A percentile compares a stretch with the other conserved stretches of the same genome.
Evolutionary conservation across 371 early-diverging fungal species (phyloP).

Genomic region (Synchytrium microbalum): DNA sequence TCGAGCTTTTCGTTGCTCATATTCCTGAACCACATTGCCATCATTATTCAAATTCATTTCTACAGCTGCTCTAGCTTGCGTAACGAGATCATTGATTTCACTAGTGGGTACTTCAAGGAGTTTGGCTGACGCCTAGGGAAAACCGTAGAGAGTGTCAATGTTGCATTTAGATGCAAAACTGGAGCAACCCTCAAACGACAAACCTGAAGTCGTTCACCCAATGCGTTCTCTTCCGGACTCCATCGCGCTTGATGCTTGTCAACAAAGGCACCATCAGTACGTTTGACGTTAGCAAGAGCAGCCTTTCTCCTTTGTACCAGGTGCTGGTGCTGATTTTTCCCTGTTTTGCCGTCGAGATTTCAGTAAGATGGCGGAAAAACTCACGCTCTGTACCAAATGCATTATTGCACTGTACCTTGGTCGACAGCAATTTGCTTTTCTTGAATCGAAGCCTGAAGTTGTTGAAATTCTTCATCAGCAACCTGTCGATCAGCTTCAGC

Average conservation of each 20-base stretch:
- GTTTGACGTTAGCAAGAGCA: too few relatives aligned
- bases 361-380: background rate
- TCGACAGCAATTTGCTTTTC: background rate
- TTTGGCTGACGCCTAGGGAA: too few relatives aligned
- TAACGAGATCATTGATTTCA: background rate
- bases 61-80: background rate
- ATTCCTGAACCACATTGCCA: background rate
- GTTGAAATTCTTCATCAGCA: background rate
- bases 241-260: too few relatives aligned
- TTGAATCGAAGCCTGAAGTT: background rate
- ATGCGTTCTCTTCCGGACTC: too few relatives aligned
- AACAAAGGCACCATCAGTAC: too few relatives aligned
- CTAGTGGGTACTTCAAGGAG: background rate
- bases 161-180: too few relatives aligned
- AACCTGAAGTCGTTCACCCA: too few relatives aligned
- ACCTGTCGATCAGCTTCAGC: background rate
- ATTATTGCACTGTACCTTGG: background rate
- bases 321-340: too few relatives aligned
- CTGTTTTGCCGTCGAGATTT: slow-evolving; percentile 6
- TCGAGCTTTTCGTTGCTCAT: background rate
- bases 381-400: background rate
- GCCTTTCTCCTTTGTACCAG: too few relatives aligned
- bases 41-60: background rate
- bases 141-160: too few relatives aligned
- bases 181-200: too few relatives aligned